Percentiles rank a stretch among this genome's conserved stretches.
Evolutionary conservation across 345 rosid genomes (phyloP).

Genomic region (Moricandia moricandioides): DNA sequence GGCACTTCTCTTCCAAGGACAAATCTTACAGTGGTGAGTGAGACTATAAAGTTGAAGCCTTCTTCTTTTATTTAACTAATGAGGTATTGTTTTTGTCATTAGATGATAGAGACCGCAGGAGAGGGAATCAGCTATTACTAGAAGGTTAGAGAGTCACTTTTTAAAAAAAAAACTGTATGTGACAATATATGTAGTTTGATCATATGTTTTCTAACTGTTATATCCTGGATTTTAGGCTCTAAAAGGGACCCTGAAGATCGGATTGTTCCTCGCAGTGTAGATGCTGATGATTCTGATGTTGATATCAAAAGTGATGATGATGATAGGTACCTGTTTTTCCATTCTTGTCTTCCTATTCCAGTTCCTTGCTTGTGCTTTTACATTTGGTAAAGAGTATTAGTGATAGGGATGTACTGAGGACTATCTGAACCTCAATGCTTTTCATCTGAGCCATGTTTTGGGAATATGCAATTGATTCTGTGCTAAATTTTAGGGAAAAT

Average conservation of each 20-base stretch:
- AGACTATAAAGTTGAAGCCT: neutral
- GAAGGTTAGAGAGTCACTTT: constrained; percentile 46
- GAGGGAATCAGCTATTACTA: constrained; percentile 67
- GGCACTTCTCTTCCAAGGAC: constrained; percentile 86
- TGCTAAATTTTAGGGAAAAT: neutral
- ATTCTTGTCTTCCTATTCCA: neutral
- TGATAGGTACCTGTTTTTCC: constrained; percentile 48
- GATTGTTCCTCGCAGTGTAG: constrained; percentile 68
- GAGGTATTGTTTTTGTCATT: constrained; percentile 3
- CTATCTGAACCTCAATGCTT: neutral
- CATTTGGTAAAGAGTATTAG: neutral
- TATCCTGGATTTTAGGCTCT: constrained; percentile 41
- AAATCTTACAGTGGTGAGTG: constrained; percentile 59
- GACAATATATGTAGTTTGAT: too few species aligned
- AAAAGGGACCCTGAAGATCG: constrained; percentile 86
- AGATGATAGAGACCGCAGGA: constrained; percentile 93
- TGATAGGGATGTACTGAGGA: neutral
- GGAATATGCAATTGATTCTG: neutral
- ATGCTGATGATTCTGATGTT: constrained; percentile 97
- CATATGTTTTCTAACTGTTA: constrained; percentile 32
- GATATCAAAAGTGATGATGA: constrained; percentile 60
- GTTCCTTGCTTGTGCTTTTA: neutral
- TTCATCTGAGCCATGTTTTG: constrained; percentile 4
- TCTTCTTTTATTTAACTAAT: neutral
- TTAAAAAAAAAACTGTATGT: too few species aligned